Conservation (phyloP, 108 stramenopile genomes). For the Nannochloropsis salina region DNA sequence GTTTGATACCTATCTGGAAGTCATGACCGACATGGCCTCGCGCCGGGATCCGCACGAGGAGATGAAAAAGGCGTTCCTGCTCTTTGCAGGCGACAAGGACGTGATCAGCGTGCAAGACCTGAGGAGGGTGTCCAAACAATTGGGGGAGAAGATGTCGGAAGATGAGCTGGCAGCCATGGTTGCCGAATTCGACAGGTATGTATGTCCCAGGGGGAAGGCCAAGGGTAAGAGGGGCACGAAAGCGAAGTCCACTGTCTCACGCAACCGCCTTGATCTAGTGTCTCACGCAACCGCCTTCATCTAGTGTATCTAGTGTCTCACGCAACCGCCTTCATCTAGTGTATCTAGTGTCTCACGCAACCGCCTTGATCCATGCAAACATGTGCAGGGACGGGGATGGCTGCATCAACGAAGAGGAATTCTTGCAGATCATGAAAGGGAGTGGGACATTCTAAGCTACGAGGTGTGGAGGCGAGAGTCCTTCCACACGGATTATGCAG, state of each 20-base stretch:
- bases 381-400: background rate
- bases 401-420: constrained; percentile 11
- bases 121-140: constrained; percentile 12
- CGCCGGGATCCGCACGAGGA: background rate
- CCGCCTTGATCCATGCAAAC: too few species aligned
- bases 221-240: too few species aligned
- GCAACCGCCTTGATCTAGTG: too few species aligned
- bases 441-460: background rate
- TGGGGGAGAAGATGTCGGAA: background rate
- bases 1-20: background rate
- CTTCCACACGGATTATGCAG: too few species aligned
- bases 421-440: constrained; percentile 14
- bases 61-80: background rate
- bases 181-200: background rate
- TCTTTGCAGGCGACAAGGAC: background rate
- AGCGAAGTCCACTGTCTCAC: too few species aligned
- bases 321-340: too few species aligned
- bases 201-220: background rate
- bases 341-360: too few species aligned
- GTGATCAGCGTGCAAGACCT: background rate
- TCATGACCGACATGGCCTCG: background rate
- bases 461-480: too few species aligned
- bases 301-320: too few species aligned
- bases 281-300: too few species aligned
- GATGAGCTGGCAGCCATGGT: background rate